These are phyloP conservation scores for Saksenaea oblongispora DNA, from an alignment of 371 early-diverging fungal species.

Conservation along the genomic window DNA sequence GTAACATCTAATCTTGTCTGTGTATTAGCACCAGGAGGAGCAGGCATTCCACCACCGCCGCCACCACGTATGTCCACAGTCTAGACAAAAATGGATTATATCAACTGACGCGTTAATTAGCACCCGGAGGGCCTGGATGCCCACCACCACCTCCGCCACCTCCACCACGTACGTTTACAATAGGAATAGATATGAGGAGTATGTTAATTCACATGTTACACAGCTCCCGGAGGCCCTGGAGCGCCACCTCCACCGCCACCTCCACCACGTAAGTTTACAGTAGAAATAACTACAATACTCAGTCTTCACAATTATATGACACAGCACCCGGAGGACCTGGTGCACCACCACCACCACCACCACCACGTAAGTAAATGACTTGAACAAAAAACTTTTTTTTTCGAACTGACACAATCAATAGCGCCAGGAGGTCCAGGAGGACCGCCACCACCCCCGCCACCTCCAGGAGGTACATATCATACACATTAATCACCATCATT, in stretches of 20 bases:
- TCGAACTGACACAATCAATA: neutral
- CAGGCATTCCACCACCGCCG: slow-evolving; percentile 10
- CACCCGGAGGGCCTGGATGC: slow-evolving; percentile 12
- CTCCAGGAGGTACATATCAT: slow-evolving; percentile 4
- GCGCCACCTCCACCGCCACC: slow-evolving; percentile 14
- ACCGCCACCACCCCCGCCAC: slow-evolving; percentile 11
- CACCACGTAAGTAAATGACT: slow-evolving; percentile 17
- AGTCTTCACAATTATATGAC: neutral
- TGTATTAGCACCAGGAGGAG: neutral
- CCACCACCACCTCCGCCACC: slow-evolving; percentile 17
- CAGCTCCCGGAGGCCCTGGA: neutral
- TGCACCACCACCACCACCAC: slow-evolving; percentile 27
- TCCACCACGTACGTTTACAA: slow-evolving; percentile 8
- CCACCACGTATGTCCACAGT: slow-evolving; percentile 8
- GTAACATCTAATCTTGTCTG: neutral
- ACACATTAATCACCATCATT: neutral
- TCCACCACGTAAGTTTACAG: slow-evolving; percentile 12
- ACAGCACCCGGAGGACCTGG: slow-evolving; percentile 14
- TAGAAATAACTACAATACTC: neutral
- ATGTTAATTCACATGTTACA: neutral
- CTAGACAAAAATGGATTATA: too few relatives aligned
- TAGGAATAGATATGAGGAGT: neutral
- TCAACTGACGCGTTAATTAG: neutral
- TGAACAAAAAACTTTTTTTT: neutral
- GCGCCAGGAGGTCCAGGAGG: slow-evolving; percentile 18